Percentiles rank a stretch among this genome's conserved stretches.
Evolutionary conservation across 192 early-diverging fungal species (phyloP).

Genomic region (Mortierella hygrophila): DNA sequence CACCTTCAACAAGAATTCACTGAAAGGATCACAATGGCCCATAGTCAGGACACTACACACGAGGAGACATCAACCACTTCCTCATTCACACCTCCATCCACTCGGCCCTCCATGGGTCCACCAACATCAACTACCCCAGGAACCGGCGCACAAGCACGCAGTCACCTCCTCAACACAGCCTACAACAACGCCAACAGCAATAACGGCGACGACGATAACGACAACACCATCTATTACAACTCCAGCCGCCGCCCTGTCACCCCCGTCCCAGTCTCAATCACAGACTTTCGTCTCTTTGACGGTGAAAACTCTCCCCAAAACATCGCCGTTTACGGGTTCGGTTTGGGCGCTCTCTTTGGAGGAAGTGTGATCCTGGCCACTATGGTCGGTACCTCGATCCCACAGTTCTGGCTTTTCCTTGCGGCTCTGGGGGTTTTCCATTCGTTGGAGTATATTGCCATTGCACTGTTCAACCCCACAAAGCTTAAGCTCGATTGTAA

Average conservation of each 20-base stretch:
- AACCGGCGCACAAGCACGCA: not conserved
- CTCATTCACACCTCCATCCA: slow-evolving; percentile 13
- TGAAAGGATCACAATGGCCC: not conserved
- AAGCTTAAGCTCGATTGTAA: slow-evolving; percentile 80
- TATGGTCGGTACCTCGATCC: slow-evolving; percentile 44
- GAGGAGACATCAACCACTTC: slow-evolving; percentile 28
- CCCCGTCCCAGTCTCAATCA: slow-evolving; percentile 33
- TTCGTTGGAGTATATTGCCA: slow-evolving; percentile 87
- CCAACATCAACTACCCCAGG: not conserved
- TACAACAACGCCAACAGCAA: slow-evolving; percentile 12
- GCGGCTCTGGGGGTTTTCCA: slow-evolving; percentile 82
- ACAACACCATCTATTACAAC: slow-evolving; percentile 6
- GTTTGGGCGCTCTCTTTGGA: slow-evolving; percentile 74
- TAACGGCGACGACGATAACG: not conserved
- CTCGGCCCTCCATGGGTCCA: not conserved
- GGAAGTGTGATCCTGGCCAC: slow-evolving; percentile 60
- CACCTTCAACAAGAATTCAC: too few relatives aligned
- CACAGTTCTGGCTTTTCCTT: slow-evolving; percentile 77
- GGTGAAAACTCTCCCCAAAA: slow-evolving; percentile 83
- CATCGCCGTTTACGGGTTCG: slow-evolving; percentile 81
- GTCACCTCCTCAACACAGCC: slow-evolving; percentile 1
- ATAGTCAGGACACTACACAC: slow-evolving; percentile 17
- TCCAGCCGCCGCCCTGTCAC: not conserved
- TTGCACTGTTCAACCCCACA: slow-evolving; percentile 83
- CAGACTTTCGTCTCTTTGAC: slow-evolving; percentile 70